Percentiles rank a stretch among this genome's conserved stretches.
Conservation (phyloP, 2,329 filamentous ascomycete species). For the Geosmithia putterillii region DNA sequence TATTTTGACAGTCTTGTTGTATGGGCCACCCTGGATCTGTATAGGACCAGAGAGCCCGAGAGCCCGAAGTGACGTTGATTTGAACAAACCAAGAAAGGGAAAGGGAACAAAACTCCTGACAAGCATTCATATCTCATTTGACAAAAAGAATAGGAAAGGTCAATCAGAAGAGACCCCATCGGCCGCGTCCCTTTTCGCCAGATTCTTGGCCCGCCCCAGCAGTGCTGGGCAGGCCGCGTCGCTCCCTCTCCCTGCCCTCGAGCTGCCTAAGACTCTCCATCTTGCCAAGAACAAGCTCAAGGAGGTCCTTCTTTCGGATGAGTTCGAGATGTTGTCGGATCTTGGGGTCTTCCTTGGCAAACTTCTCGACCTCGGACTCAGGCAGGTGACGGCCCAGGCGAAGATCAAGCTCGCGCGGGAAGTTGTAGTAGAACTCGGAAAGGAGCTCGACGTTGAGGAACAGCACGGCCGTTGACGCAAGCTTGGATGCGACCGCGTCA, state of each 20-base stretch:
- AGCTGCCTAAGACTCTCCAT: conserved; percentile 84
- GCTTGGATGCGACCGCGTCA: conserved; percentile 90
- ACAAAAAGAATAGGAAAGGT: not conserved
- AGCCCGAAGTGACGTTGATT: too few species aligned
- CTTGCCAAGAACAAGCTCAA: conserved; percentile 89
- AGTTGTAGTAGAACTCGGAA: conserved; percentile 96
- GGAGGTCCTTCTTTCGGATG: conserved; percentile 79
- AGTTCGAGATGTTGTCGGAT: conserved; percentile 83
- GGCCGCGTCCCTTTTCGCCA: conserved; percentile 26
- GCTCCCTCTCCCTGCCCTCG: conserved; percentile 55
- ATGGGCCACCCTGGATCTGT: not conserved
- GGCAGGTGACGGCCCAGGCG: conserved; percentile 72
- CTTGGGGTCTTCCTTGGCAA: conserved; percentile 87
- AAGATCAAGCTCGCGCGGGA: conserved; percentile 82
- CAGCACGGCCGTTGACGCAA: conserved; percentile 87
- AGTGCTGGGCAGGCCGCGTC: conserved; percentile 2
- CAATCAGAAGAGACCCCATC: conserved; percentile 36
- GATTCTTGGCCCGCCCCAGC: conserved; percentile 11
- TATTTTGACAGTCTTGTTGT: not conserved
- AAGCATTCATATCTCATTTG: conserved; percentile 4
- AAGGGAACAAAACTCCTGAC: conserved; percentile 1
- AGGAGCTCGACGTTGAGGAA: conserved; percentile 96
- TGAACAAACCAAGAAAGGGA: not conserved
- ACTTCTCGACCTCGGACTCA: conserved; percentile 71
- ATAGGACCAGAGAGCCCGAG: not conserved